Percentiles rank a stretch among this genome's conserved stretches.
Evolutionary conservation across 1,139 yeast genomes (phyloP).

Genomic region (Spathaspora sp.): DNA sequence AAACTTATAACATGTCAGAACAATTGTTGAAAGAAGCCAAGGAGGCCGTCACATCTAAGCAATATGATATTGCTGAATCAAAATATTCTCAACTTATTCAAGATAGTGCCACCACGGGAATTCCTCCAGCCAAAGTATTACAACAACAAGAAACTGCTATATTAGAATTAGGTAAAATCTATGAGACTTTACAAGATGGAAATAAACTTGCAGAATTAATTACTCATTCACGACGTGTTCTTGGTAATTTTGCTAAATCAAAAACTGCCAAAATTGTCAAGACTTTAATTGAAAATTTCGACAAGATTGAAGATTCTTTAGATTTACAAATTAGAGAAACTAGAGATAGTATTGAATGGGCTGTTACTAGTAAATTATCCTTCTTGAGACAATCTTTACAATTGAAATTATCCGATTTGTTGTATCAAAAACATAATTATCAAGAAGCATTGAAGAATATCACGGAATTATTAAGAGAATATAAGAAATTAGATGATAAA

Average conservation of each 20-base stretch:
- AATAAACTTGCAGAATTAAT: slow-evolving; percentile 61
- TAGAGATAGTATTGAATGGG: slow-evolving; percentile 84
- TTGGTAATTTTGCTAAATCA: slow-evolving; percentile 83
- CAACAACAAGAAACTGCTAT: slow-evolving; percentile 65
- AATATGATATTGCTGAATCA: slow-evolving; percentile 56
- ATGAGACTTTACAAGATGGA: slow-evolving; percentile 44
- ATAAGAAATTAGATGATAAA: slow-evolving; percentile 93
- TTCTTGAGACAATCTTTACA: slow-evolving; percentile 88
- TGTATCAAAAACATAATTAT: slow-evolving; percentile 63
- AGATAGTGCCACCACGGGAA: slow-evolving; percentile 30
- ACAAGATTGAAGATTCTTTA: slow-evolving; percentile 62
- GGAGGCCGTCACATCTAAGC: slow-evolving; percentile 46
- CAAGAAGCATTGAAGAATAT: slow-evolving; percentile 74
- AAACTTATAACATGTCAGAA: slow-evolving; percentile 14
- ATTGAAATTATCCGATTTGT: slow-evolving; percentile 75
- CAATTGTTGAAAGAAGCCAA: slow-evolving; percentile 54
- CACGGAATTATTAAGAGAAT: slow-evolving; percentile 71
- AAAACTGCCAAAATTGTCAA: slow-evolving; percentile 89
- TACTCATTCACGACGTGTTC: slow-evolving; percentile 64
- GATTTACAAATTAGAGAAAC: slow-evolving; percentile 76
- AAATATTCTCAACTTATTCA: slow-evolving; percentile 47
- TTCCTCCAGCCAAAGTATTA: slow-evolving; percentile 22
- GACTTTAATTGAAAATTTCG: slow-evolving; percentile 75
- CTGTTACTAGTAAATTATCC: slow-evolving; percentile 76
- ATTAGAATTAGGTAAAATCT: slow-evolving; percentile 61